Evolutionary conservation across 2,329 filamentous ascomycete genomes (phyloP), one percentile per base, ranked within the genome.

Genomic region (Clarireedia homoeocarpa): DNA sequence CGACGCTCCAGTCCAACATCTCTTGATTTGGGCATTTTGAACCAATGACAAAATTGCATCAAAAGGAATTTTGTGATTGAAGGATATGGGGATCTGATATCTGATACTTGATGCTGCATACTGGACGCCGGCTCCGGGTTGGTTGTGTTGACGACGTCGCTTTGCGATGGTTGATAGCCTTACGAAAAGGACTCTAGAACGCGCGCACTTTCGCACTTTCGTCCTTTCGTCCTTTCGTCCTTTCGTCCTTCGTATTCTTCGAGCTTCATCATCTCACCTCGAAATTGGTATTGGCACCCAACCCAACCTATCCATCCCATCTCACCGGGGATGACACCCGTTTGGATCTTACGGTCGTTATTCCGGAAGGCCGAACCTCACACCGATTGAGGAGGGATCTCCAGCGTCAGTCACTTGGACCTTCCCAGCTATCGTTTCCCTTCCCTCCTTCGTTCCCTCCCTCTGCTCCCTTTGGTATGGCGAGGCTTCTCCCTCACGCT

Each of bases 51-150:
- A 40, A 40, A 53, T 40, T 6, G 42, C 6, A 48, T 40, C n/a
- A 23, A 40, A 15, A 1, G 6, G 44, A 20, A 53, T 53, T 48
- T 48, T 48, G 2, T 53, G 30, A 53, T 53, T 53, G 51, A 53
- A 38, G 20, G 51, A 40, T 53, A 48, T 24, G 45, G 44, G 30
- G 23, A 17, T 34, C 39, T 42, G 48, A 15, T 44, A 27, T 44
- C 27, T 20, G 36, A 51, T 51, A 2, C 17, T n/a, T 44, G 15
- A 38, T 38, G 20, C 20, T 20, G 20, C 20, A 20, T 20, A 20
- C 20, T 20, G 20, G 20, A 20, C 20, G 20, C 20, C 20, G 20
- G 20, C 20, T 0, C 20, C 20, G 20, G 20, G 20, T 20, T 20
- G 20, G 20, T 20, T 20, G 2, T 20, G 20, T 20, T 20, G 20